Conservation (phyloP, 2,329 filamentous ascomycete species). For the Penicillium sp. region DNA sequence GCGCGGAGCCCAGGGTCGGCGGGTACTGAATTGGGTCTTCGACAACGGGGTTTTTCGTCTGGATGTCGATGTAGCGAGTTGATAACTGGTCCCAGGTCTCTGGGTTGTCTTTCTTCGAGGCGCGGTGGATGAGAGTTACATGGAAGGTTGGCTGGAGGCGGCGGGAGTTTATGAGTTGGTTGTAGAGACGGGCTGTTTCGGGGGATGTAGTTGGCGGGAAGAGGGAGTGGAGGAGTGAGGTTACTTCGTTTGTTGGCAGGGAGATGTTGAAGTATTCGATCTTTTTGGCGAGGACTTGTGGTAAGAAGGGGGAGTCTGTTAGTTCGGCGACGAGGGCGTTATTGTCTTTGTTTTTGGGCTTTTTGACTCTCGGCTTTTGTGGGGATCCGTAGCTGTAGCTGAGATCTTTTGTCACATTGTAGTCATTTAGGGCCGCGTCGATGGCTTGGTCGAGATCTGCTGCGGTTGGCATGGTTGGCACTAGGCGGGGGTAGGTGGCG, state of each 20-base stretch:
- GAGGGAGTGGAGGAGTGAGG: conserved; percentile 63
- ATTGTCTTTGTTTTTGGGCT: conserved; percentile 25
- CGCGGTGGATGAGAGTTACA: conserved; percentile 87
- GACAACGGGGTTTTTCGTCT: conserved; percentile 30
- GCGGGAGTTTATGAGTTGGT: conserved; percentile 67
- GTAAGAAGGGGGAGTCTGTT: conserved; percentile 17
- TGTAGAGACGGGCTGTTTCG: conserved; percentile 67
- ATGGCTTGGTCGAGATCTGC: conserved; percentile 80
- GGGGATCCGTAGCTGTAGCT: conserved; percentile 44
- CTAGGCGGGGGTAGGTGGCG: conserved; percentile 72
- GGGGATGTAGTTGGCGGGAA: conserved; percentile 60
- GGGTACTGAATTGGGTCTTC: conserved; percentile 26
- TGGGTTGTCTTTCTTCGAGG: conserved; percentile 58
- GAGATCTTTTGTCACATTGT: conserved; percentile 75
- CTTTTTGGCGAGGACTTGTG: conserved; percentile 49
- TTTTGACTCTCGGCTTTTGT: conserved; percentile 44
- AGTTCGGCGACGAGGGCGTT: conserved; percentile 8
- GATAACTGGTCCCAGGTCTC: conserved; percentile 75
- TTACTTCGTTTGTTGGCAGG: conserved; percentile 54
- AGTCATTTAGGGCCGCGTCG: conserved; percentile 69
- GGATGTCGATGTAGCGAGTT: conserved; percentile 53
- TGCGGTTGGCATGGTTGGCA: conserved; percentile 63
- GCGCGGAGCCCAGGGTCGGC: conserved; percentile 36
- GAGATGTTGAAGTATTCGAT: conserved; percentile 68
- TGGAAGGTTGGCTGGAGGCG: conserved; percentile 87